Percentiles rank a stretch among this genome's conserved stretches.
phyloP scores from a whole-genome alignment of 2,329 filamentous ascomycete species.

The Trichoderma semiorbis region DNA sequence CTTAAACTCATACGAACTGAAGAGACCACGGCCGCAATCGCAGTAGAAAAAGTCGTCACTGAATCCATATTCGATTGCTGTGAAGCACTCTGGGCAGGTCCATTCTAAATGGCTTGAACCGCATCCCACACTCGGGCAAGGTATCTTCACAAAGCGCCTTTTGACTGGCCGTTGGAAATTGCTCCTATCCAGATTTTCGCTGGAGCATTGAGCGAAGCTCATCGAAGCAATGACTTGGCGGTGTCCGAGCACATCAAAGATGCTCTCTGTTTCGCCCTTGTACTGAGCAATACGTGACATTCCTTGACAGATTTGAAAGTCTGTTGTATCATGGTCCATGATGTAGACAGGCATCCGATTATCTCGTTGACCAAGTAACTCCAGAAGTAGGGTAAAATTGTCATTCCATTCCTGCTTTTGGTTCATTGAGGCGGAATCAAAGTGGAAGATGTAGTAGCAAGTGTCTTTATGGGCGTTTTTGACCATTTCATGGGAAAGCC shows the following conservation, averaged over 20 bases:
- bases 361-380: background rate
- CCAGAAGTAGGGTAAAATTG: background rate
- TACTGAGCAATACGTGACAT: background rate
- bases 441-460: background rate
- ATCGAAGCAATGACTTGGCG: background rate
- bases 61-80: slow-evolving; percentile 10
- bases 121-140: slow-evolving; percentile 32
- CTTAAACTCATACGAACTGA: slow-evolving; percentile 29
- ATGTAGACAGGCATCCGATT: slow-evolving; percentile 17
- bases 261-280: background rate
- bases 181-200: background rate
- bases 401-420: slow-evolving; percentile 7
- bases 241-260: background rate
- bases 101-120: slow-evolving; percentile 12
- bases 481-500: background rate
- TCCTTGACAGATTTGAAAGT: background rate
- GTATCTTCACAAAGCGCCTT: slow-evolving; percentile 30
- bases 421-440: slow-evolving; percentile 8
- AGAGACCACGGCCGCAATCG: slow-evolving; percentile 33
- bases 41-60: slow-evolving; percentile 33
- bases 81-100: slow-evolving; percentile 11
- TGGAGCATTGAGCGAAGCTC: slow-evolving; percentile 10
- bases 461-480: background rate
- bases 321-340: slow-evolving; percentile 21
- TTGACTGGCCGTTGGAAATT: slow-evolving; percentile 12